Base-by-base conservation (phyloP, 164 flowering plant genomes). In the Houttuynia cordata region DNA sequence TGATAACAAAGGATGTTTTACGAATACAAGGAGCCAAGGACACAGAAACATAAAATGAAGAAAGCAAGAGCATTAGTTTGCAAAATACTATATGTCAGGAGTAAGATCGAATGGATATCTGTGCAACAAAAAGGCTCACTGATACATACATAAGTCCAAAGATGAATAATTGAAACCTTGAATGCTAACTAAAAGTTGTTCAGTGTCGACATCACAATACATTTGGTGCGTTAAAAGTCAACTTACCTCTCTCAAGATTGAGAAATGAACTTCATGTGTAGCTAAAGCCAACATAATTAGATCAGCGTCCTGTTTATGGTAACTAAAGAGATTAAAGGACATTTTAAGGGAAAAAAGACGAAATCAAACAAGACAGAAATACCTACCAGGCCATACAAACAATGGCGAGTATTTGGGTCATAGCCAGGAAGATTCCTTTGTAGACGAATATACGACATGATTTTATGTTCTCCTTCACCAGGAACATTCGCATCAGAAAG, bases 401-500 rank as follows among this genome's bases (percentile, higher is more conserved):
- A 93, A 68, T 93, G 98, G n/a, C 87, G 83, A n/a, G 96, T 90
- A 73, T 90, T 93, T 70, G 98, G 96, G 78, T 93, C 94, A 77
- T 61, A 79, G 64, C 96, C 96, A 71, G 87, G 91, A 71, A 86
- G 96, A 64, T 90, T 87, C 74, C 98, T 82, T 64, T 93, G 98
- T 56, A 87, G 94, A 52, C 98, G 96, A 54, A 93, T 78, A 59
- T 90, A 93, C 0, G 96, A 93, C 96, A 93, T 93, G 58, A 93
- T 74, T 68, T 93, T 93, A 75, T 93, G 98, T 66, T 93, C 97
- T 61, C 98, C 98, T 85, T 93, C 97, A 71, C 98, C 98, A 64
- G 98, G 98, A 76, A 84, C 91, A 82, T 93, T 93, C 47, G 97
- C 96, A 82, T 93, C 98, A 63, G 98, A 93, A 56, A 93, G 94